Evolutionary conservation across 805 yeast species (phyloP), one percentile per base, ranked within the genome.

Genomic region (Candida krabiensis): DNA sequence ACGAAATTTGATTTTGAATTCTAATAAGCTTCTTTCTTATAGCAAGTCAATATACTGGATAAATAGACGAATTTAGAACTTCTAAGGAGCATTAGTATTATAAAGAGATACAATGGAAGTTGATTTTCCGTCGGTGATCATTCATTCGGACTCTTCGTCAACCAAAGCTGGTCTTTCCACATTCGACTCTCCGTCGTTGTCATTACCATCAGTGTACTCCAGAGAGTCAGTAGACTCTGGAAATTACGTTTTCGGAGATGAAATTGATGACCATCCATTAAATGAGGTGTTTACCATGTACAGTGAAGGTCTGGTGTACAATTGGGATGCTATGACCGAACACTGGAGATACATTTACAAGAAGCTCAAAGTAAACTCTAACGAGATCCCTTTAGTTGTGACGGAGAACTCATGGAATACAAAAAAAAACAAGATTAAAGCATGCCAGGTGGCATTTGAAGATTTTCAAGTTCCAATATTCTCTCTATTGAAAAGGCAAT

Each of bases 391-490:
- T 0, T 65, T 88, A 38, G 71, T 74, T 8, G 58, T 79, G 54
- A 69, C 77, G 4, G 62, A 61, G 34, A 83, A 83, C 49, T 60
- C 79, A 13, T 84, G 93, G 90, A 82, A 79, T 55, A 72, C 83
- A 15, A 63, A 71, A 44, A 75, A 78, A 48, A 77, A 75, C 53
- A 74, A 77, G 47, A 55, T 69, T 9, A 72, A 74, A 37, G 71
- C 85, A 9, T 72, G 81, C 31, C 87, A 87, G 52, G 57, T 84
- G 32, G 95, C 86, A 3, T 85, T 90, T 58, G 90, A 84, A 53
- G 76, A 72, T 38, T 69, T 86, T 28, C 66, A 79, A 33, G 86
- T 86, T 9, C 96, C 96, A 0, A 73, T 84, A 7, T 79, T 90
- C 52, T 80, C 88, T 18, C 65, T 89, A 30, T 75, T 86, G 16